Evolutionary conservation across 768 basidiomycete genomes (phyloP).

Genomic region (Epithele typhae): DNA sequence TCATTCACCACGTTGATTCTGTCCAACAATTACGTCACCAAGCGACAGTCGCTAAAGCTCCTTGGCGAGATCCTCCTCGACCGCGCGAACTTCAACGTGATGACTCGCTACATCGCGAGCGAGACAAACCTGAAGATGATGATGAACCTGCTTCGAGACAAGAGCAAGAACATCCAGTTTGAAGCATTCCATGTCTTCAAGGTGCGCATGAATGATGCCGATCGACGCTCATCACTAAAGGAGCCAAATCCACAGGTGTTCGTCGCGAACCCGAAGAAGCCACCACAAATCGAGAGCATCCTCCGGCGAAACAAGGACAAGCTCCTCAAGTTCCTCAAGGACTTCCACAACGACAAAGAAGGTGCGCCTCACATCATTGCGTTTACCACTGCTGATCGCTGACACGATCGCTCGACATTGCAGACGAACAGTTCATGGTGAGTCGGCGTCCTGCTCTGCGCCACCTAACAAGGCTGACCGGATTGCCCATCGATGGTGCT

Average conservation of each 20-base stretch:
- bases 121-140: constrained; percentile 99
- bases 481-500: background rate
- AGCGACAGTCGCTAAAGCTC: constrained; percentile 96
- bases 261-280: constrained; percentile 99
- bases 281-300: constrained; percentile 89
- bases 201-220: constrained; percentile 38
- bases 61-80: constrained; percentile 97
- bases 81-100: constrained; percentile 96
- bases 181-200: constrained; percentile 99
- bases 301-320: constrained; percentile 93
- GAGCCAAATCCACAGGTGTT: constrained; percentile 62
- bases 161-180: constrained; percentile 99
- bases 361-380: no score
- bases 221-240: background rate
- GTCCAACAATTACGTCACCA: constrained; percentile 98
- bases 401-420: background rate
- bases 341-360: constrained; percentile 98
- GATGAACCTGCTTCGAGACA: constrained; percentile 98
- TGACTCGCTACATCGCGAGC: constrained; percentile 95
- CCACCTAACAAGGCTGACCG: constrained; percentile 1
- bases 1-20: constrained; percentile 91
- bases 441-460: constrained; percentile 18
- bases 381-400: background rate
- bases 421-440: constrained; percentile 94
- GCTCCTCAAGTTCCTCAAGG: constrained; percentile 80